Conservation (phyloP, 768 basidiomycete species). For the Brasilioporus rufonigricans region DNA sequence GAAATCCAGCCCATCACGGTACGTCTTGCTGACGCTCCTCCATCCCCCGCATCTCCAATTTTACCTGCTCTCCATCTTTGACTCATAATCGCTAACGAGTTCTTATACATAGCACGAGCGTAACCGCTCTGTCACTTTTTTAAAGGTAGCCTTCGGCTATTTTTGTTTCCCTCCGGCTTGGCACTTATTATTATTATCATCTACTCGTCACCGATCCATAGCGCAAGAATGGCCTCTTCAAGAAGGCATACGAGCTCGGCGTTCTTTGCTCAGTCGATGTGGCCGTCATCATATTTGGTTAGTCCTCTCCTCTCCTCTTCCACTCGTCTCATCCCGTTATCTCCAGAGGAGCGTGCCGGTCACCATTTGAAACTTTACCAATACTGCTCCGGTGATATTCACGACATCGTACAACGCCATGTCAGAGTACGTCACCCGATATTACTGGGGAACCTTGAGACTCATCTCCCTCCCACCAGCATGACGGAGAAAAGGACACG, state of each 20-base stretch:
- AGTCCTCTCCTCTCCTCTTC: constrained; percentile 26
- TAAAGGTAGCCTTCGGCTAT: constrained; percentile 77
- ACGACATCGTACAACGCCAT: constrained; percentile 69
- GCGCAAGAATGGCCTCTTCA: constrained; percentile 90
- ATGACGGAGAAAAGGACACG: constrained; percentile 50
- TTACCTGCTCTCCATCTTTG: constrained; percentile 33
- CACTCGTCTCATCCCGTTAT: not conserved
- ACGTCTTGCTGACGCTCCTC: constrained; percentile 32
- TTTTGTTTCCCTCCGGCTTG: constrained; percentile 45
- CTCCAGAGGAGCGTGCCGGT: constrained; percentile 70
- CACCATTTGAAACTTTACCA: constrained; percentile 82
- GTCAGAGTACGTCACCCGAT: constrained; percentile 38
- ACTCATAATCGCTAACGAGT: constrained; percentile 29
- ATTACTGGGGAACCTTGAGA: constrained; percentile 4
- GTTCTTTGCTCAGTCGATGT: constrained; percentile 88
- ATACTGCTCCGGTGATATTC: constrained; percentile 72
- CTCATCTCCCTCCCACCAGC: constrained; percentile 30
- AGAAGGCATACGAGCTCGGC: constrained; percentile 89
- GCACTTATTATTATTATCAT: constrained; percentile 35
- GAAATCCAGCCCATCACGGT: constrained; percentile 81
- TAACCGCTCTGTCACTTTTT: constrained; percentile 87
- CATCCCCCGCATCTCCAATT: constrained; percentile 27
- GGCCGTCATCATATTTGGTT: constrained; percentile 83
- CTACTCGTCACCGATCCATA: constrained; percentile 32
- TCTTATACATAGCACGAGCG: constrained; percentile 77